phyloP scores from a whole-genome alignment of 2,329 filamentous ascomycete species.

The Colletotrichum higginsianum region DNA sequence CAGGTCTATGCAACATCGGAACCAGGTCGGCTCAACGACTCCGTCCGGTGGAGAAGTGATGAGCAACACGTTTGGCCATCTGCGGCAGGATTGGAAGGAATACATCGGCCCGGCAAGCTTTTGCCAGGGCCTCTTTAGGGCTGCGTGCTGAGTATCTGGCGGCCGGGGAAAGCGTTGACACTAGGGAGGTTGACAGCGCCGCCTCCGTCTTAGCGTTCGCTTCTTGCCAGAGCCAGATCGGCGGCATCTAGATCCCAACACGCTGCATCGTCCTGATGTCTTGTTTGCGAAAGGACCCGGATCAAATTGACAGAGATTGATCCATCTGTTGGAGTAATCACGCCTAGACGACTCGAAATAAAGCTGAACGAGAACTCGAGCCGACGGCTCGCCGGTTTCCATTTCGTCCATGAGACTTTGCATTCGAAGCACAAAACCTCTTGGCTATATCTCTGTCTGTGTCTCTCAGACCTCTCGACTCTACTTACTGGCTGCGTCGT shows the following conservation, averaged over 20 bases:
- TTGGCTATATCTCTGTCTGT: conserved; percentile 17
- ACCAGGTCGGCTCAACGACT: conserved; percentile 20
- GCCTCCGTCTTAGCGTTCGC: conserved; percentile 18
- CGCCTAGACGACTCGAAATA: conserved; percentile 17
- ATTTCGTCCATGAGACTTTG: conserved; percentile 25
- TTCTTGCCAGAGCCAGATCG: conserved; percentile 9
- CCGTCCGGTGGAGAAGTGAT: conserved; percentile 30
- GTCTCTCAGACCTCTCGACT: conserved; percentile 18
- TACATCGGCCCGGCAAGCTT: conserved; percentile 37
- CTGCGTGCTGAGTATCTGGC: conserved; percentile 8
- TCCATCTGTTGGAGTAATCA: conserved; percentile 5
- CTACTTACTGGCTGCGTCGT: background rate
- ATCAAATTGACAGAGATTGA: conserved; percentile 5
- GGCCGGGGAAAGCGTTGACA: conserved; percentile 1
- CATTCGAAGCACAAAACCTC: conserved; percentile 24
- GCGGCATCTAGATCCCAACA: background rate
- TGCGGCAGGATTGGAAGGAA: conserved; percentile 21
- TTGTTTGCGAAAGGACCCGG: conserved; percentile 9
- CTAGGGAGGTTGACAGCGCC: conserved; percentile 29
- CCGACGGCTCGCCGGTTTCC: conserved; percentile 4
- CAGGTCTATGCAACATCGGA: conserved; percentile 17
- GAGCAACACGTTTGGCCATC: conserved; percentile 26
- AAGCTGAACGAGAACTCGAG: conserved; percentile 21
- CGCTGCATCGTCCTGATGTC: background rate
- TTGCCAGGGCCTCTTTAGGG: conserved; percentile 25